These are phyloP conservation scores for Globisporangium polare DNA, from an alignment of 352 stramenopile species.

Conservation along the genomic window DNA sequence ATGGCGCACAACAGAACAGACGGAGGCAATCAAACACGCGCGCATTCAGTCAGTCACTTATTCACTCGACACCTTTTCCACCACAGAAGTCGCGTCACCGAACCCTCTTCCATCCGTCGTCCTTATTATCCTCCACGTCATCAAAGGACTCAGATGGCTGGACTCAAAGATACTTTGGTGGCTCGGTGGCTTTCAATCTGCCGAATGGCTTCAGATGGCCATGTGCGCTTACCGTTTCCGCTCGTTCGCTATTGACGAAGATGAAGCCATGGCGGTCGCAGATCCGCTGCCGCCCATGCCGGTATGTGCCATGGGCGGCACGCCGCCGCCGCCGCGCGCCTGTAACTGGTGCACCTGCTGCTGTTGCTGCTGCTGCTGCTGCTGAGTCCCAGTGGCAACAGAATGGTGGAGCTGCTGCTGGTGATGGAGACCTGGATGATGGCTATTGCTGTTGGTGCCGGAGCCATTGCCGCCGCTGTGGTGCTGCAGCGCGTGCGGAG, in stretches of 20 bases:
- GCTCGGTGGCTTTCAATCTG: not conserved
- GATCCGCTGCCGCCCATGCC: constrained; percentile 1
- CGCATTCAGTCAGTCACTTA: not conserved
- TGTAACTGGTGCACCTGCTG: constrained; percentile 14
- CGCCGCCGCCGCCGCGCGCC: not conserved
- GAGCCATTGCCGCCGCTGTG: constrained; percentile 12
- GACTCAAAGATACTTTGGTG: not conserved
- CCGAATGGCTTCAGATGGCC: too few relatives aligned
- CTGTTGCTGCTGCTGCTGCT: constrained; percentile 1
- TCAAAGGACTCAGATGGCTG: not conserved
- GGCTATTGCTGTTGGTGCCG: not conserved
- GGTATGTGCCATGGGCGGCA: not conserved
- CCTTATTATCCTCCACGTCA: constrained; percentile 6
- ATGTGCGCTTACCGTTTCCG: constrained; percentile 17
- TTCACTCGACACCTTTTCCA: not conserved
- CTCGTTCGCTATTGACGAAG: constrained; percentile 7
- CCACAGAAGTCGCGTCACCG: not conserved
- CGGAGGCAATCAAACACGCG: not conserved
- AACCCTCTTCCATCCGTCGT: constrained; percentile 6
- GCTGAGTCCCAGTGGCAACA: not conserved
- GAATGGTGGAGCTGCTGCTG: not conserved
- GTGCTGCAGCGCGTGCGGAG: constrained; percentile 14
- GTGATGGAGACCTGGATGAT: not conserved
- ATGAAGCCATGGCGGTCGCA: not conserved
- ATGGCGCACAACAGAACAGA: not conserved